A percentile compares a stretch with the other conserved stretches of the same genome.
phyloP scores from a whole-genome alignment of 495 filamentous ascomycete genomes.

The Aspergillus baeticus region DNA sequence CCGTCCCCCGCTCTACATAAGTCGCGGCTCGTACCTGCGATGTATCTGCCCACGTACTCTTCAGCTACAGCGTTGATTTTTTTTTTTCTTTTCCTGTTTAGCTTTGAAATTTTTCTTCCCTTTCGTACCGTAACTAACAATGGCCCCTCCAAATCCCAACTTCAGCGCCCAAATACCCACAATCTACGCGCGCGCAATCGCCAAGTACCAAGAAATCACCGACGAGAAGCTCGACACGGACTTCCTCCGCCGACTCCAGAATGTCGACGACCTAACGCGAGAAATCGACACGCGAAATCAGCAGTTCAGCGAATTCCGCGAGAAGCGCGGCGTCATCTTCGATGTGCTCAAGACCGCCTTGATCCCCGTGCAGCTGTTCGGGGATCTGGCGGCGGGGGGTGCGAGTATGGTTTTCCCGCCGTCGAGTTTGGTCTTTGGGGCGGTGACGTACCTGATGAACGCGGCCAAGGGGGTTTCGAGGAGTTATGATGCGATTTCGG shows the following conservation, averaged over 20 bases:
- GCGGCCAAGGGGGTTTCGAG: constrained; percentile 33
- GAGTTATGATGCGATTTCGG: constrained; percentile 29
- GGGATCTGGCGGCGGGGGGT: constrained; percentile 23
- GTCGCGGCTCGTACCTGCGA: too few species aligned
- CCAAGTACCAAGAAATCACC: constrained; percentile 14
- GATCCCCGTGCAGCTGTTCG: constrained; percentile 27
- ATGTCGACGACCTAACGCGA: constrained; percentile 5
- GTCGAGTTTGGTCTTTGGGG: constrained; percentile 26
- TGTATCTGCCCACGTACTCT: too few species aligned
- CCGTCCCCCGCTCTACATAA: too few species aligned
- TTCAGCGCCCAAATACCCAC: constrained; percentile 2
- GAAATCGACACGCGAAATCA: constrained; percentile 18
- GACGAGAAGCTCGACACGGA: neutral
- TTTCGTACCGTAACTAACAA: too few species aligned
- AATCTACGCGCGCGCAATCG: constrained; percentile 10
- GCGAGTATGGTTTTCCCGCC: constrained; percentile 29
- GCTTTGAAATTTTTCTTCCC: too few species aligned
- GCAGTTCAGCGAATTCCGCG: constrained; percentile 19
- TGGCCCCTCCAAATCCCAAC: neutral
- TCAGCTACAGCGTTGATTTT: too few species aligned
- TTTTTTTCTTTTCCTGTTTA: too few species aligned
- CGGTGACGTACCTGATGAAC: constrained; percentile 27
- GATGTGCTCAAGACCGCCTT: constrained; percentile 18
- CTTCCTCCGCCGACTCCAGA: constrained; percentile 4
- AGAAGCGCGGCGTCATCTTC: constrained; percentile 19